Percentiles rank a stretch among this genome's conserved stretches.
Conservation (phyloP, 192 early-diverging fungal species). For the Funneliformis geosporum region DNA sequence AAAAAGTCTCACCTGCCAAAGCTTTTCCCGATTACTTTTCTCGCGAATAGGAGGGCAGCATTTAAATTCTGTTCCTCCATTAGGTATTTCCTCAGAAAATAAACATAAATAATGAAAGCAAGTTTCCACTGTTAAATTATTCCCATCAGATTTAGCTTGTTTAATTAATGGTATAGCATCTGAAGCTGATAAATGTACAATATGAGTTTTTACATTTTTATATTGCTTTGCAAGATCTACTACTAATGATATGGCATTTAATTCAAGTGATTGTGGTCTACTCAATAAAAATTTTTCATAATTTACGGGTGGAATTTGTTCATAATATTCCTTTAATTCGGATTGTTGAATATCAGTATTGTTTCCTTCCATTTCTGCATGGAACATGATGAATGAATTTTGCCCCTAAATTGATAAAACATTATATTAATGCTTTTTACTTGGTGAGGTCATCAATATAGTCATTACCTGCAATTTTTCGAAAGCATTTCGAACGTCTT, state of each 20-base stretch:
- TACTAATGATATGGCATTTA: constrained; percentile 72
- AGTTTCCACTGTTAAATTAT: constrained; percentile 77
- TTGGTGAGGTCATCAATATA: background rate
- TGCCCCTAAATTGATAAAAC: constrained; percentile 18
- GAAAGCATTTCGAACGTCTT: constrained; percentile 68
- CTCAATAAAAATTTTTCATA: constrained; percentile 71
- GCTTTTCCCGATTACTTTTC: constrained; percentile 61
- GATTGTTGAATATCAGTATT: constrained; percentile 22
- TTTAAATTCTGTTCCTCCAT: constrained; percentile 77
- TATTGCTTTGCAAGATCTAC: constrained; percentile 70
- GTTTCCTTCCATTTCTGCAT: constrained; percentile 67
- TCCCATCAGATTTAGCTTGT: constrained; percentile 66
- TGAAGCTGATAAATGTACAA: constrained; percentile 81
- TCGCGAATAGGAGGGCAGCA: constrained; percentile 84
- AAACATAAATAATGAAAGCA: constrained; percentile 82
- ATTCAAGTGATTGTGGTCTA: constrained; percentile 72
- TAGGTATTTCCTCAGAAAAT: constrained; percentile 64
- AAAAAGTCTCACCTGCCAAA: constrained; percentile 55
- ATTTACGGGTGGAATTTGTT: constrained; percentile 50
- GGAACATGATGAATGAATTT: constrained; percentile 71
- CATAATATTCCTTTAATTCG: constrained; percentile 41
- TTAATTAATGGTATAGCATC: constrained; percentile 73
- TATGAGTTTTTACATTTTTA: constrained; percentile 71
- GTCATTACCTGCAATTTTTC: constrained; percentile 52
- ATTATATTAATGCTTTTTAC: background rate